Base-by-base conservation (phyloP, 1,284 basidiomycete genomes). In the Lentinula novae-zelandiae region DNA sequence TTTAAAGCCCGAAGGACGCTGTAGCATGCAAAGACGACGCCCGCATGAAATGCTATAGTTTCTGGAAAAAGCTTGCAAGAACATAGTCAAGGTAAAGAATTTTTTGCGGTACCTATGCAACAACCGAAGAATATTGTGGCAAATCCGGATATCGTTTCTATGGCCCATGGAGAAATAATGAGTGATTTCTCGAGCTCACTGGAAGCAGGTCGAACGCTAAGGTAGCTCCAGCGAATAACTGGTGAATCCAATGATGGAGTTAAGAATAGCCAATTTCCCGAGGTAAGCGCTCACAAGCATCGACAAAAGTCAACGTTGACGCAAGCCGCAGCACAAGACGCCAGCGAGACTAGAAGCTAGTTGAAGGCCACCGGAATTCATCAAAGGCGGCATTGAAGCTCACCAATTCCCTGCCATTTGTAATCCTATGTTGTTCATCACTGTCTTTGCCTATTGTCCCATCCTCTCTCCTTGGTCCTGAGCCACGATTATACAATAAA, bases 401-500 rank as follows among this genome's bases (percentile, higher is more conserved):
- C n/a, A 66, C 70, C 36, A 50, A 65, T 68, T 64, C 63, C 59
- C 52, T 70, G 67, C 57, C 50, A 10, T 55, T 27, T 27, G 27
- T 27, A 27, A 27, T 27, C 27, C 27, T 27, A 27, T 27, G 39
- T 44, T 49, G 54, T 31, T 50, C 58, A 20, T 61, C 15, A 62
- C 70, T 13, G 60, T 69, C 72, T 62, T 78, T 62, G 83, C 74
- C 1, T 89, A 88, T 51, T 20, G 39, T 63, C 10, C 64, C 71
- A 17, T 62, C 70, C 62, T 70, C 73, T 62, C 73, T 79, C 63
- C 85, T 75, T 1, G 90, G 89, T 49, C 82, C 79, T 1, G 86
- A 76, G 4, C 86, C 91, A 49, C 92, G 80, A 68, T 97, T 97
- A 71, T 92, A 96, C n/a, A 97, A 76, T 27, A 97, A 75, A 75